These are phyloP conservation scores for Parathielavia hyrcaniae DNA, from an alignment of 495 filamentous ascomycete species.

Conservation along the genomic window DNA sequence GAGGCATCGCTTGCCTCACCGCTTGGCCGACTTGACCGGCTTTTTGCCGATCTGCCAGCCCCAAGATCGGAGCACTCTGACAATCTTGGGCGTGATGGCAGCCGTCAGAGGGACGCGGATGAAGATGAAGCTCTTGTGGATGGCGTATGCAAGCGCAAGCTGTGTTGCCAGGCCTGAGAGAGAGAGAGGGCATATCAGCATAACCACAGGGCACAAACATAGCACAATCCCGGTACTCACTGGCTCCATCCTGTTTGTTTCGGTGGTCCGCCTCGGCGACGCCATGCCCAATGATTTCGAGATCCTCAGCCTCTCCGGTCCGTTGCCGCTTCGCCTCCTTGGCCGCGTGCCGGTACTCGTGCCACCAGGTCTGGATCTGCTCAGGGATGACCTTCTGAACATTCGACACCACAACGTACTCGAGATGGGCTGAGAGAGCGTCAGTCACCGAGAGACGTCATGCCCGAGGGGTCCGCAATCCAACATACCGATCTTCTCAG, in stretches of 20 bases:
- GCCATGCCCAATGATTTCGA: conserved; percentile 44
- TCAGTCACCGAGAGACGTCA: not conserved
- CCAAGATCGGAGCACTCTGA: conserved; percentile 77
- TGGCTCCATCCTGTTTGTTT: conserved; percentile 45
- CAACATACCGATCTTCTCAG: conserved; percentile 67
- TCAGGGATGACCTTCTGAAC: conserved; percentile 46
- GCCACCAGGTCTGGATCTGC: conserved; percentile 41
- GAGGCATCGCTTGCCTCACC: not conserved
- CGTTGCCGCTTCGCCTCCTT: conserved; percentile 32
- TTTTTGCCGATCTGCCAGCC: conserved; percentile 58
- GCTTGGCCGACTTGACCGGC: conserved; percentile 18
- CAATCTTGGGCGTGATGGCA: conserved; percentile 84
- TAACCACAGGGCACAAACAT: not conserved
- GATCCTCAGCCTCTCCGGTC: conserved; percentile 24
- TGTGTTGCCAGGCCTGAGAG: conserved; percentile 64
- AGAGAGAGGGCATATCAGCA: not conserved
- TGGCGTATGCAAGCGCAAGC: conserved; percentile 86
- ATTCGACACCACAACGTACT: conserved; percentile 46
- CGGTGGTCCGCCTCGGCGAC: conserved; percentile 47
- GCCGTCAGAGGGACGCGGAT: conserved; percentile 83
- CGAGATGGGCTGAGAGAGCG: conserved; percentile 39
- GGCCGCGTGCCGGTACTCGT: conserved; percentile 35
- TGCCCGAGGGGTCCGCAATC: not conserved
- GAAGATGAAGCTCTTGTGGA: conserved; percentile 98
- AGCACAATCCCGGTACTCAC: conserved; percentile 36